These are phyloP conservation scores for Beta corolliflora DNA, from an alignment of 179 eudicot genomes.

Conservation along the genomic window DNA sequence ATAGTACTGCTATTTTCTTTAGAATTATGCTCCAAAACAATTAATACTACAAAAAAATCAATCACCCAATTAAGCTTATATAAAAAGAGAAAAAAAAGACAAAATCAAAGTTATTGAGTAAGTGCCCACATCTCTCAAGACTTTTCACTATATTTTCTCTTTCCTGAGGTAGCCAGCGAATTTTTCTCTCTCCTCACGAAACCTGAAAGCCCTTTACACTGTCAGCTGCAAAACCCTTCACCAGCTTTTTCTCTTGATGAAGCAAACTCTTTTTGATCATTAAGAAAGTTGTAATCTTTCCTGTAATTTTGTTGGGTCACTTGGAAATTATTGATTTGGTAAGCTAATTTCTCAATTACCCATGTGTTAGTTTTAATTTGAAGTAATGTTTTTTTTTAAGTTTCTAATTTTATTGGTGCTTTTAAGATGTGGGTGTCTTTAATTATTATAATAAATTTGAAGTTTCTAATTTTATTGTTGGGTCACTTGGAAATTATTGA, in stretches of 20 bases:
- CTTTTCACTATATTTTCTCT: constrained; percentile 17
- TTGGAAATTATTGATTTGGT: constrained; percentile 25
- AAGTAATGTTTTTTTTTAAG: no score
- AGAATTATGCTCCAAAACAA: not conserved
- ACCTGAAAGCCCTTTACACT: constrained; percentile 23
- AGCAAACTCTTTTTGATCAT: constrained; percentile 20
- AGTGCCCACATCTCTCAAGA: constrained; percentile 14
- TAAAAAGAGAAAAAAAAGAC: constrained; percentile 8
- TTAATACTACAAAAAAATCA: not conserved
- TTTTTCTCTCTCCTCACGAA: constrained; percentile 36
- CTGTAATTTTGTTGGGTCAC: constrained; percentile 1
- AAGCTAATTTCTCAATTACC: not conserved
- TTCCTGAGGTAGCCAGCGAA: constrained; percentile 25
- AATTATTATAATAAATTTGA: no score
- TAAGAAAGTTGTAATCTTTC: constrained; percentile 15
- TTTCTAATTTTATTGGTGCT: no score
- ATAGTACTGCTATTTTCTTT: constrained; percentile 6
- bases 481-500: no score
- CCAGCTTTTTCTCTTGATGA: constrained; percentile 3
- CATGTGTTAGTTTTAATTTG: no score
- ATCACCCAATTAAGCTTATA: constrained; percentile 9
- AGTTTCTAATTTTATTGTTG: no score
- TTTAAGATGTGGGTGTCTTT: no score
- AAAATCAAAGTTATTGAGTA: constrained; percentile 45
- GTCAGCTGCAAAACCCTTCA: constrained; percentile 20